Conservation (phyloP, 129 eudicot genomes). For the Tagetes patula region DNA sequence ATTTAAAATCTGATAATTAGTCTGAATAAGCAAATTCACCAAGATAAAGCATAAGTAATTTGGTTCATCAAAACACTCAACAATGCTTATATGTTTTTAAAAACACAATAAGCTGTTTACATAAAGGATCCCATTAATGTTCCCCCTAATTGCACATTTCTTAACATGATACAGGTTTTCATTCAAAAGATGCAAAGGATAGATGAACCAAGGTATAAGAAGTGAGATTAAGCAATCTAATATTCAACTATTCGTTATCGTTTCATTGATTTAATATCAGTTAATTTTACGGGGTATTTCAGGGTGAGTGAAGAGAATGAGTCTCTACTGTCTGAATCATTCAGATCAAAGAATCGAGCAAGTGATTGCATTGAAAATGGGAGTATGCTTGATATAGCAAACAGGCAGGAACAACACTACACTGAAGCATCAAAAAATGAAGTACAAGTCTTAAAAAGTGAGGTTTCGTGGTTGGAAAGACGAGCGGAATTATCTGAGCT, state of each 20-base stretch:
- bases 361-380: conserved; percentile 42
- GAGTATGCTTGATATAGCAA: conserved; percentile 38
- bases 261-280: background rate
- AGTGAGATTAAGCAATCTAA: conserved; percentile 6
- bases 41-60: no score
- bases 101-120: no score
- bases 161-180: conserved; percentile 50
- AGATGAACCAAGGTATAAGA: conserved; percentile 61
- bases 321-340: conserved; percentile 28
- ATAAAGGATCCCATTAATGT: no score
- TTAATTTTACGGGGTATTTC: conserved; percentile 24
- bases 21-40: no score
- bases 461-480: conserved; percentile 57
- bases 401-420: conserved; percentile 38
- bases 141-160: no score
- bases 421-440: conserved; percentile 38
- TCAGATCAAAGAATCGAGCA: conserved; percentile 45
- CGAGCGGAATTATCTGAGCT: conserved; percentile 72
- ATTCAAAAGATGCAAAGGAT: conserved; percentile 68
- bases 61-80: no score
- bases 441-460: conserved; percentile 40
- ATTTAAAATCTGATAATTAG: no score
- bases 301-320: conserved; percentile 52
- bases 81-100: no score
- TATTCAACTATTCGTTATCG: background rate